These are phyloP conservation scores for Cyberlindnera americana DNA, from an alignment of 805 yeast genomes.

Conservation along the genomic window DNA sequence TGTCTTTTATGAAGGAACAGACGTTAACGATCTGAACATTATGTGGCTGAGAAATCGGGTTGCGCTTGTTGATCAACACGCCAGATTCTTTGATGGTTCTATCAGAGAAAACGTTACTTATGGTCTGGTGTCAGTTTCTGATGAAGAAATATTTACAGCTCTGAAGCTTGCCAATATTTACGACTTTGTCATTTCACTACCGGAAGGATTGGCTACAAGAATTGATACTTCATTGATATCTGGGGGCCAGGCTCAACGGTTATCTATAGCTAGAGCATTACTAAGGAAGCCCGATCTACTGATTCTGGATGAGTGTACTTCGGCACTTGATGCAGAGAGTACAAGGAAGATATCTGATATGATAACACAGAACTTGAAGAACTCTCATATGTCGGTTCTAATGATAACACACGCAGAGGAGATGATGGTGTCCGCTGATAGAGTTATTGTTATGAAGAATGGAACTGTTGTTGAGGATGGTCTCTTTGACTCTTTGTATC, in stretches of 20 bases:
- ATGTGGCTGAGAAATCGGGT: conserved; percentile 49
- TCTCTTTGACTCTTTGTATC: conserved; percentile 27
- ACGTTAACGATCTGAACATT: conserved; percentile 44
- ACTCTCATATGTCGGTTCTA: conserved; percentile 45
- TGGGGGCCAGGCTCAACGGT: conserved; percentile 88
- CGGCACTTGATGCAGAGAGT: conserved; percentile 74
- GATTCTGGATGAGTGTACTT: conserved; percentile 83
- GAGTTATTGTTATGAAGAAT: conserved; percentile 43
- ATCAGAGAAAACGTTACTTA: conserved; percentile 68
- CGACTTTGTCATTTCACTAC: conserved; percentile 51
- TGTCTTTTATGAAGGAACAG: conserved; percentile 43
- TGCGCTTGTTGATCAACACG: conserved; percentile 73
- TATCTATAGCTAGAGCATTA: conserved; percentile 81
- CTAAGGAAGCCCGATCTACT: conserved; percentile 58
- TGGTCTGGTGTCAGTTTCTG: conserved; percentile 40
- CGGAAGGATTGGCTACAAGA: conserved; percentile 55
- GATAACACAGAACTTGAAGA: conserved; percentile 35
- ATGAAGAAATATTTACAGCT: conserved; percentile 35
- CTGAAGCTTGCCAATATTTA: conserved; percentile 47
- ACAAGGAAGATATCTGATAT: conserved; percentile 46
- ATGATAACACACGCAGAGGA: conserved; percentile 73
- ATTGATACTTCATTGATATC: conserved; percentile 59
- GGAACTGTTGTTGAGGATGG: conserved; percentile 52
- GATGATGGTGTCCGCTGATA: conserved; percentile 57
- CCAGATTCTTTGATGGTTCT: conserved; percentile 69